Conservation (phyloP, 805 yeast species). For the Priceomyces fermenticarens region DNA sequence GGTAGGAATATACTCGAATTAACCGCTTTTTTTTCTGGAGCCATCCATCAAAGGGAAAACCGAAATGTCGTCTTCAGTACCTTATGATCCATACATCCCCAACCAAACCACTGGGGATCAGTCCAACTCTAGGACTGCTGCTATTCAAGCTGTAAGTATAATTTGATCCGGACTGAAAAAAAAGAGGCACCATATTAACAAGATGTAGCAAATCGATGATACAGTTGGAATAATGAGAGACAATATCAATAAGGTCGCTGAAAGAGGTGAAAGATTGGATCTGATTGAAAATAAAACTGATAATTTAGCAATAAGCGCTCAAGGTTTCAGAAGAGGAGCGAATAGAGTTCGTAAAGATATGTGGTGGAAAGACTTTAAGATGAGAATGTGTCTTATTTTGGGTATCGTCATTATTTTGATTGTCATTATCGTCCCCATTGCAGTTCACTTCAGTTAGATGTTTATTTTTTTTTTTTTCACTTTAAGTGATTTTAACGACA, state of each 20-base stretch:
- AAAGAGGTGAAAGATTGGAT: slow-evolving; percentile 89
- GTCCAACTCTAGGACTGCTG: slow-evolving; percentile 64
- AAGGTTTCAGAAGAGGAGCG: slow-evolving; percentile 94
- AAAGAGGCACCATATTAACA: slow-evolving; percentile 21
- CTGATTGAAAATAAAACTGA: slow-evolving; percentile 91
- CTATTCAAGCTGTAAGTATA: slow-evolving; percentile 71
- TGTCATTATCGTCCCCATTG: slow-evolving; percentile 91
- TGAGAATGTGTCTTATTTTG: slow-evolving; percentile 85
- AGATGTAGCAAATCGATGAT: slow-evolving; percentile 73
- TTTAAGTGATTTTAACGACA: too few relatives aligned
- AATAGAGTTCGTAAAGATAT: slow-evolving; percentile 95
- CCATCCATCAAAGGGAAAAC: neutral
- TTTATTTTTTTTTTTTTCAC: too few relatives aligned
- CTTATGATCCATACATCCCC: slow-evolving; percentile 85
- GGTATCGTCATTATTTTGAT: slow-evolving; percentile 74
- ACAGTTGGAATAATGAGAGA: slow-evolving; percentile 98
- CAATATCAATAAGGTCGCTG: slow-evolving; percentile 92
- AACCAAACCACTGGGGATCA: slow-evolving; percentile 53
- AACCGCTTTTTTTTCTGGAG: too few relatives aligned
- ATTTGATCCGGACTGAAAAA: neutral
- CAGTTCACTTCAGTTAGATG: slow-evolving; percentile 64
- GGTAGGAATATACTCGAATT: too few relatives aligned
- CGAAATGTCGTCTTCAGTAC: slow-evolving; percentile 73
- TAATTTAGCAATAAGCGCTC: slow-evolving; percentile 86
- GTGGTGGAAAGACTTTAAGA: slow-evolving; percentile 99